Evolutionary conservation across 768 basidiomycete species (phyloP), one percentile per base, ranked within the genome.

Genomic region (Phlegmacium glaucopus): DNA sequence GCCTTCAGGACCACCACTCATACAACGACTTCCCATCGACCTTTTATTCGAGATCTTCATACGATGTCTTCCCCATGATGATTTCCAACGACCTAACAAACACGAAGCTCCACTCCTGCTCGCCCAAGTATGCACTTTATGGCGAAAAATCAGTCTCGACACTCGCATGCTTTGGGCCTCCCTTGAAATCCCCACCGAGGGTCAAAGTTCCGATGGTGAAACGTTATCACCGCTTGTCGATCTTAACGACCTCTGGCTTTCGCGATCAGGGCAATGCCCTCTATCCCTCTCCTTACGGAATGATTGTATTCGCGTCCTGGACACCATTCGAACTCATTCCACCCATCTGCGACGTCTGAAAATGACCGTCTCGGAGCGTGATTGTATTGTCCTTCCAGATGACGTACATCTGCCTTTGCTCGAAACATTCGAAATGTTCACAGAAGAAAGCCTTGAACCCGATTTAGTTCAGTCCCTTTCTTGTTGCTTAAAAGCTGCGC

Each of bases 111-210:
- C 60, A 10, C 47, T 61, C 6, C 50, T 59, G 25, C 47, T 64
- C 18, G 53, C 57, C 8, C 52, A 56, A n/a, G 51, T 71, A 17
- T 63, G 65, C 42, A 48, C 53, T 4, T 42, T 48, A 12, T 71
- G 69, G 69, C 56, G 64, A 27, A 54, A 50, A 11, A 53, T 64
- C 3, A 61, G 64, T 16, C 16, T 70, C 12, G 44, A 57, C 2
- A 62, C 48, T 6, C 64, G 66, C 9, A 42, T 50, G 15, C 39
- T 70, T 11, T 70, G 69, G 69, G 27, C 53, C 12, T 58, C 61
- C 3, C 34, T 62, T 2, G 55, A 58, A 25, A 47, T 54, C 10
- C 40, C 39, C 35, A 40, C 13, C n/a, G n/a, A n/a, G n/a, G n/a
- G n/a, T n/a, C n/a, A n/a, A n/a, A n/a, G n/a, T n/a, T n/a, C n/a